Evolutionary conservation across 2,329 filamentous ascomycete species (phyloP).

Genomic region (Westerdykella aurantiaca): DNA sequence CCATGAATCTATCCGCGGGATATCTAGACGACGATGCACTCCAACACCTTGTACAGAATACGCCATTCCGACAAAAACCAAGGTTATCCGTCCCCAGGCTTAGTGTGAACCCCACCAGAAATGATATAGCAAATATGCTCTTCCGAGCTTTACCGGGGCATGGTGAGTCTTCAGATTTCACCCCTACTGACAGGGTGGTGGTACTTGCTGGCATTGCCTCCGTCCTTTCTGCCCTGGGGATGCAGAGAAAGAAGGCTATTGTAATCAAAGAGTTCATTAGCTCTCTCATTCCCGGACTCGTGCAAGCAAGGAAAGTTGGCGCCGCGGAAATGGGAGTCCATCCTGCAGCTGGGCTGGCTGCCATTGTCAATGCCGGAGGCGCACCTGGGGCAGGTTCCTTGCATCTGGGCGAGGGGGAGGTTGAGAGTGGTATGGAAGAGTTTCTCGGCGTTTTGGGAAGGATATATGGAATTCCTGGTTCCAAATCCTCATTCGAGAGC

Average conservation of each 20-base stretch:
- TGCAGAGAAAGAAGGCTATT: slow-evolving; percentile 86
- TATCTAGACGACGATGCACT: slow-evolving; percentile 56
- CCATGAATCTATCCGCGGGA: slow-evolving; percentile 61
- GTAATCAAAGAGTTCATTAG: slow-evolving; percentile 80
- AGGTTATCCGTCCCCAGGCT: slow-evolving; percentile 30
- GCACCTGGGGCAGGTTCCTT: slow-evolving; percentile 77
- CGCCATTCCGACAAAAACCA: slow-evolving; percentile 42
- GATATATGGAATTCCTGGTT: slow-evolving; percentile 40
- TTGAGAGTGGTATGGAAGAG: slow-evolving; percentile 37
- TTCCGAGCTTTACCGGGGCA: slow-evolving; percentile 47
- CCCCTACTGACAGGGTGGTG: slow-evolving; percentile 67
- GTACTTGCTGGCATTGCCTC: slow-evolving; percentile 81
- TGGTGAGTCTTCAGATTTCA: slow-evolving; percentile 55
- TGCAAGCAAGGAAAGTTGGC: slow-evolving; percentile 85
- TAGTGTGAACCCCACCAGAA: slow-evolving; percentile 31
- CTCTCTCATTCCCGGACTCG: slow-evolving; percentile 74
- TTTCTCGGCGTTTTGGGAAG: slow-evolving; percentile 38
- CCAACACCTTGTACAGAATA: slow-evolving; percentile 36
- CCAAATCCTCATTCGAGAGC: slow-evolving; percentile 12
- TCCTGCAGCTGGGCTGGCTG: slow-evolving; percentile 79
- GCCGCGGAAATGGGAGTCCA: slow-evolving; percentile 96
- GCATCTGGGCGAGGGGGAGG: slow-evolving; percentile 41
- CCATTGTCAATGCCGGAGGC: slow-evolving; percentile 49
- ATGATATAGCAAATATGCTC: slow-evolving; percentile 34
- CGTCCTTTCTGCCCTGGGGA: slow-evolving; percentile 72